A percentile compares a stretch with the other conserved stretches of the same genome.
These are phyloP conservation scores for Fusarium sp. DNA, from an alignment of 2,329 filamentous ascomycete genomes.

Conservation along the genomic window DNA sequence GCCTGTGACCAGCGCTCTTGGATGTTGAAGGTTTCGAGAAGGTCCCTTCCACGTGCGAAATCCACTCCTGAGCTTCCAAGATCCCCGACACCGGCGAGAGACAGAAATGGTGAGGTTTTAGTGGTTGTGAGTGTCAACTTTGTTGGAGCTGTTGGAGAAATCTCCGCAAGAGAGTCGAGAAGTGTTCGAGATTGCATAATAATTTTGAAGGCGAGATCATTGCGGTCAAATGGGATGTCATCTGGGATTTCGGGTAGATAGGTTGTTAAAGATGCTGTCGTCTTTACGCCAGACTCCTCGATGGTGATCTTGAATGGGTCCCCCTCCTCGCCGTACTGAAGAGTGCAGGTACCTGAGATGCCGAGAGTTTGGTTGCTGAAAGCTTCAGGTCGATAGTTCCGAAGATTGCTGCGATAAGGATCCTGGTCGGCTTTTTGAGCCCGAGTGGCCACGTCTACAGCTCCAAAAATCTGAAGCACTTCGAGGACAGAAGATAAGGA, in stretches of 20 bases:
- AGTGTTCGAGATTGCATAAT: constrained; percentile 87
- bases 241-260: constrained; percentile 81
- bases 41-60: constrained; percentile 70
- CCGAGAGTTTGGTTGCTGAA: constrained; percentile 87
- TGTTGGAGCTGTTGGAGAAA: constrained; percentile 76
- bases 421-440: constrained; percentile 69
- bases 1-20: constrained; percentile 70
- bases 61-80: constrained; percentile 73
- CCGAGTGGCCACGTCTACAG: constrained; percentile 74
- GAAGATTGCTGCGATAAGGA: constrained; percentile 69
- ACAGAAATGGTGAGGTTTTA: constrained; percentile 75
- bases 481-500: constrained; percentile 89
- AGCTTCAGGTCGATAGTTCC: constrained; percentile 74
- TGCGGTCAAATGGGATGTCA: constrained; percentile 88
- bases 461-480: constrained; percentile 93
- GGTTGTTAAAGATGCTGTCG: constrained; percentile 89
- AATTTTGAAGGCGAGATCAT: constrained; percentile 86
- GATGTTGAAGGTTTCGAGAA: constrained; percentile 81
- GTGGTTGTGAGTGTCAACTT: constrained; percentile 76
- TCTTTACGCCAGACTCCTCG: constrained; percentile 86
- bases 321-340: constrained; percentile 80
- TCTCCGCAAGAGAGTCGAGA: constrained; percentile 77
- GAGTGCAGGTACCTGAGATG: constrained; percentile 85
- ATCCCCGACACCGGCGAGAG: constrained; percentile 72
- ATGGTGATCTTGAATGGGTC: constrained; percentile 86